Evolutionary conservation across 2,329 filamentous ascomycete genomes (phyloP), one percentile per base, ranked within the genome.

Genomic region (Aspergillus bombycis): DNA sequence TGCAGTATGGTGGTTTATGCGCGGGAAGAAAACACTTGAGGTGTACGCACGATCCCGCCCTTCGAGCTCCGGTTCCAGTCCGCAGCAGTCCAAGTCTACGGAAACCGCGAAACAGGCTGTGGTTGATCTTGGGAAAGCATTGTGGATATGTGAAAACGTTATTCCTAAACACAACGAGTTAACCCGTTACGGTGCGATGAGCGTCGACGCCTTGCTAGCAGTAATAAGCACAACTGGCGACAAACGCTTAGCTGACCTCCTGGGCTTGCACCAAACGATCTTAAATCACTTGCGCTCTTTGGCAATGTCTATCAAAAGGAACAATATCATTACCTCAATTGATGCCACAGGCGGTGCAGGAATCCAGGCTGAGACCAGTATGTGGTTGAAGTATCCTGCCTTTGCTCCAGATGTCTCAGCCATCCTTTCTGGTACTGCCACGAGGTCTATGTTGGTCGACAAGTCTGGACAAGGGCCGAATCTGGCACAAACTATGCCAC

Each of bases 1-100:
- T 28, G 89, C 88, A 4, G 81, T 92, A 0, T 97, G 94, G 94
- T 97, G 94, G 94, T 96, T 97, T 72, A 75, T 96, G 53, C 90
- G 88, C 69, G 94, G 93, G 23, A 89, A 93, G 65, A 87, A 89
- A 72, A 88, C 89, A 11, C 83, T 97, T 58, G 94, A 97, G 75
- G 78, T 80, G 14, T 83, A 89, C 45, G 88, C 96, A 54, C 85
- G 92, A 64, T 88, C 87, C 58, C 85, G 87, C 8, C 84, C 89
- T 34, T 79, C 81, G 41, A 82, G 78, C 48, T 81, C 85, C 5
- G 84, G 88, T 65, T 81, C 68, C 81, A 84, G 73, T 80, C 84
- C 65, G 53, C 59, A 58, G 28, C 82, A 77, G 66, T 74, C 75
- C 4, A 75, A 81, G 58, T 68, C 57, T 52, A 66, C 66, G 76